Base-by-base conservation (phyloP, 345 rosid genomes). In the Eucalyptus melliodora region DNA sequence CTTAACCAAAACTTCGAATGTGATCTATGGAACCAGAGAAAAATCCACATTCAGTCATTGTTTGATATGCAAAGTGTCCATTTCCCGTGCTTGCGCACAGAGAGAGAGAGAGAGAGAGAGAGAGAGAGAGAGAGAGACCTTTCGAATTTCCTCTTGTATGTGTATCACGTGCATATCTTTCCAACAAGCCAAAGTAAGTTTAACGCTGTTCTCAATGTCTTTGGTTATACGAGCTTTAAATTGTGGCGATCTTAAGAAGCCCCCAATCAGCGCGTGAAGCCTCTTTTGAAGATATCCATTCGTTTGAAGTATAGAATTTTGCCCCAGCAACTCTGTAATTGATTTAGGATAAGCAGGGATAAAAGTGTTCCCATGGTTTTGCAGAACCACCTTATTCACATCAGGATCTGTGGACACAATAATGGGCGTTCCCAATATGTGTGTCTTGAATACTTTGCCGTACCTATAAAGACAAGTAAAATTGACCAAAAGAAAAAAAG, bases 261-360 rank as follows among this genome's bases (percentile, higher is more conserved):
- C 96, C 34, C 93, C 97, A 34, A 97, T 92, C 88, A 96, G 93
- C 14, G 98, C 89, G 85, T 97, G 99, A 86, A 97, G 90, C 89
- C 94, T 94, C 93, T 94, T 96, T 86, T 97, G 99, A 50, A 91
- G 92, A 86, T 88, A 90, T 40, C 99, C 99, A 89, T 95, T 97
- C 90, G 93, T 96, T 91, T 95, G 94, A 67, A 97, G 97, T 23
- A 97, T 97, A 56, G 99, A 97, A 50, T 91, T 92, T 24, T 96
- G 91, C 19, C 99, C 99, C 62, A 97, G 92, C 34, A 97, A 89
- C 87, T 94, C 95, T 11, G 92, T 89, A 88, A 97, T 92, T 24
- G 99, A 94, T 93, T 97, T 97, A 42, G 99, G 99, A 86, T 97
- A 97, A 45, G 98, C 98, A 80, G 99, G 99, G 69, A 97, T 86